Evolutionary conservation across 169 alveolate species (phyloP), one percentile per base, ranked within the genome.

Genomic region (Prorocentrum cordatum): DNA sequence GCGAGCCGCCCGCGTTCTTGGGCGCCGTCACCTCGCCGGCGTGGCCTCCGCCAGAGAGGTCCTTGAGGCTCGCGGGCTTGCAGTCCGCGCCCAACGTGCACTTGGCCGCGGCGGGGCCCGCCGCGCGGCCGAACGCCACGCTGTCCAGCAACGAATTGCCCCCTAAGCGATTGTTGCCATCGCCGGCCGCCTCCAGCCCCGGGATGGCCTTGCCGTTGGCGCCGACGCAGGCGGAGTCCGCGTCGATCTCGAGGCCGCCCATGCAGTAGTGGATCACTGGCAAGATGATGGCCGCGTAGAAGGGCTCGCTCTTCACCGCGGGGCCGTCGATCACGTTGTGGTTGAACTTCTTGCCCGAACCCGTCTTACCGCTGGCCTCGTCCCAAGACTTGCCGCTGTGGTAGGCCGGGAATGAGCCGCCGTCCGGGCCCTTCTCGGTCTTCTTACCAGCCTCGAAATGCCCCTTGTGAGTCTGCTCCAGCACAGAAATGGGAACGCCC

Each of bases 91-190:
- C 64, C n/a, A 50, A 26, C n/a, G 20, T 14, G 36, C 36, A 70
- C 9, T 26, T 35, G 31, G 82, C 82, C 29, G 62, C 7, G 7
- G 29, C 82, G 36, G 38, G 66, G 9, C 92, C 94, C 32, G 92
- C 61, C 36, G 68, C 88, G 83, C 94, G 82, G 29, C 94, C 94
- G 72, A 47, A 92, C 62, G 87, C 93, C 29, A 83, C 68, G 64
- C 94, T 88, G 66, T 92, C 94, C 66, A 88, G 79, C 26, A 92
- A 80, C 42, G 93, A 87, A 83, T 92, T 92, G 27, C 94, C 94
- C 27, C 94, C 94, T 20, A 92, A 45, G 67, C 94, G 71, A 59
- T 92, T 92, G 77, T 88, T 91, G 70, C 94, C 94, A 72, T 92
- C 94, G 29, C 94, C 94, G 7, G 94, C 92, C n/a, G 84, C 92